Evolutionary conservation across 1,284 basidiomycete species (phyloP), one percentile per base, ranked within the genome.

Genomic region (Schizophyllum commune): DNA sequence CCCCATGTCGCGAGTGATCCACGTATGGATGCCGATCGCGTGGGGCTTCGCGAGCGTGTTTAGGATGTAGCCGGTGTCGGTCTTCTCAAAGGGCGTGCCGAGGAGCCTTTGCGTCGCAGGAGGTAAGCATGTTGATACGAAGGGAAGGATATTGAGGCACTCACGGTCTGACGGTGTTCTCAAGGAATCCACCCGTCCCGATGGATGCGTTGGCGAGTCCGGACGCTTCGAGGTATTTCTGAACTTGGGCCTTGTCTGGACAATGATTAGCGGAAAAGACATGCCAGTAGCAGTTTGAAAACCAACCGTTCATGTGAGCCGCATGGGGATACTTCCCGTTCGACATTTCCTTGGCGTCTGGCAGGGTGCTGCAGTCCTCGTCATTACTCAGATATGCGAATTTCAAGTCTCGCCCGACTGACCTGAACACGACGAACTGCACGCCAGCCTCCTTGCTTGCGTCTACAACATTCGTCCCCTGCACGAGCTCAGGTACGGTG

Each of bases 381-480:
- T 60, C 19, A 56, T 27, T 13, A 4, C 54, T 32, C 32, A 51
- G 57, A 7, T 11, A 19, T 3, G 47, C 27, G n/a, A 47, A 47
- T 2, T 2, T 17, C 3, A 4, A 17, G 13, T 21, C 0, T 1
- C 13, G 55, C 3, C 13, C 56, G 53, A 65, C 56, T 8, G 8
- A 66, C 73, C 70, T 73, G 67, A 68, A 74, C 52, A 73, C 57
- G n/a, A 73, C 66, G 59, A 70, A 70, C 63, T 74, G 71, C 58
- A 73, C 63, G 6, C 62, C 62, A 17, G 53, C 64, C 55, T 63
- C 65, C 51, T 65, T 64, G 6, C 73, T 70, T 4, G 75, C 77
- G 57, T 79, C 75, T 19, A 75, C 68, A 32, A 79, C 61, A 58
- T 74, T 73, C 66, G 70, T 73, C 15, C 78, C 77, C 51, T 78